phyloP scores from a whole-genome alignment of 2,329 filamentous ascomycete genomes.

The Cladobotryum mycophilum region DNA sequence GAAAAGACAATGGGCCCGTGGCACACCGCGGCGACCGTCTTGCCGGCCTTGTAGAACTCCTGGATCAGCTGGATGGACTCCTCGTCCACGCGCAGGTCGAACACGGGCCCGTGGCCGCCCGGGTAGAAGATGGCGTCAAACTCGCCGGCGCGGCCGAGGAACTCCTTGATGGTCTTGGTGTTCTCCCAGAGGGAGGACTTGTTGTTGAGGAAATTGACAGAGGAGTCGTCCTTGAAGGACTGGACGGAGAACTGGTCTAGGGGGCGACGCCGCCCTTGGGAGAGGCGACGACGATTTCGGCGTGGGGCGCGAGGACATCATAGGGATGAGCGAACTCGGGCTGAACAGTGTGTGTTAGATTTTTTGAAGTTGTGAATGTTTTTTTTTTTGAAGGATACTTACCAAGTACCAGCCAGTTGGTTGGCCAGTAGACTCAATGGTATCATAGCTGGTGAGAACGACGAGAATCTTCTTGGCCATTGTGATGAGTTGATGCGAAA shows the following conservation, averaged over 20 bases:
- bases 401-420: slow-evolving; percentile 68
- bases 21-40: slow-evolving; percentile 61
- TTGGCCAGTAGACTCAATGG: slow-evolving; percentile 40
- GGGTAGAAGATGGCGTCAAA: slow-evolving; percentile 58
- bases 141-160: slow-evolving; percentile 50
- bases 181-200: slow-evolving; percentile 57
- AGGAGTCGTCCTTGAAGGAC: slow-evolving; percentile 45
- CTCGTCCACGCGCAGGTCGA: slow-evolving; percentile 53
- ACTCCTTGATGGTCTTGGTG: slow-evolving; percentile 51
- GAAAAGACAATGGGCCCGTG: slow-evolving; percentile 60
- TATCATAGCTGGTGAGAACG: slow-evolving; percentile 59
- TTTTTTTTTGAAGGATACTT: slow-evolving; percentile 16
- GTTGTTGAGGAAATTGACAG: slow-evolving; percentile 49
- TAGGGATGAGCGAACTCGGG: slow-evolving; percentile 61
- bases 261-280: slow-evolving; percentile 56
- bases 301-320: slow-evolving; percentile 48
- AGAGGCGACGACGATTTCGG: slow-evolving; percentile 52
- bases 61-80: slow-evolving; percentile 53
- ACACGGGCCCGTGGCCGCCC: slow-evolving; percentile 60
- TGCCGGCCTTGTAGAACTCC: slow-evolving; percentile 56
- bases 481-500: slow-evolving; percentile 9
- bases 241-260: slow-evolving; percentile 55
- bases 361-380: neutral
- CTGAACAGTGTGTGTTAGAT: slow-evolving; percentile 23
- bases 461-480: slow-evolving; percentile 60